Evolutionary conservation across 169 alveolate species (phyloP).

Genomic region (Plasmodium blacklocki): DNA sequence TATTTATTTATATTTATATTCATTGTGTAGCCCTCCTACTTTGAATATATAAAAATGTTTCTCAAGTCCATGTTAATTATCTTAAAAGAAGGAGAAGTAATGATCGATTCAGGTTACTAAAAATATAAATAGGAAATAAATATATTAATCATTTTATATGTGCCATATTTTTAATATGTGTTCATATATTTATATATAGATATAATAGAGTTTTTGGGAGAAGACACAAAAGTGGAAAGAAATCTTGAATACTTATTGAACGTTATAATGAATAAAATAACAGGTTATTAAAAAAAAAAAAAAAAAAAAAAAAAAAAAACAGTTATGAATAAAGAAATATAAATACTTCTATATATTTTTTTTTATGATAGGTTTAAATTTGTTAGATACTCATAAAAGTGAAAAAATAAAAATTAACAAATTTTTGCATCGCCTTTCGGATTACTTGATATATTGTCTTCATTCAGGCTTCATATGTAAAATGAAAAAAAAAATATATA

Average conservation of each 20-base stretch:
- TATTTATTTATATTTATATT: not conserved
- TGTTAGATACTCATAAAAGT: constrained; percentile 53
- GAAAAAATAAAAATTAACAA: constrained; percentile 41
- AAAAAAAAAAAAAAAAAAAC: not conserved
- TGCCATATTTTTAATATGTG: not conserved
- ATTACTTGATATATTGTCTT: constrained; percentile 38
- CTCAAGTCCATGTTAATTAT: constrained; percentile 37
- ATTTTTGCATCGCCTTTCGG: constrained; percentile 44
- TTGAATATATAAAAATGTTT: constrained; percentile 47
- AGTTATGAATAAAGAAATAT: not conserved
- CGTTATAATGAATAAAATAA: constrained; percentile 20
- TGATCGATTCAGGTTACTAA: constrained; percentile 30
- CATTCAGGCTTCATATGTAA: constrained; percentile 59
- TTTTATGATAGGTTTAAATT: constrained; percentile 25
- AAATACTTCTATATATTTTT: not conserved
- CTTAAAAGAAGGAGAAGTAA: constrained; percentile 49
- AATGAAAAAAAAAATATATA: not conserved
- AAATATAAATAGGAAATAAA: not conserved
- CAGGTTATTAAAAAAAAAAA: constrained; percentile 4
- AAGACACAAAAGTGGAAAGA: constrained; percentile 53
- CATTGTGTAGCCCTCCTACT: constrained; percentile 25
- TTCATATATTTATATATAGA: constrained; percentile 11
- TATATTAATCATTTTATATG: not conserved
- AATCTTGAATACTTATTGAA: constrained; percentile 45
- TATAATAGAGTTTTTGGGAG: constrained; percentile 50